phyloP scores from a whole-genome alignment of 1,284 basidiomycete genomes.

The Trichosporon sp. region DNA sequence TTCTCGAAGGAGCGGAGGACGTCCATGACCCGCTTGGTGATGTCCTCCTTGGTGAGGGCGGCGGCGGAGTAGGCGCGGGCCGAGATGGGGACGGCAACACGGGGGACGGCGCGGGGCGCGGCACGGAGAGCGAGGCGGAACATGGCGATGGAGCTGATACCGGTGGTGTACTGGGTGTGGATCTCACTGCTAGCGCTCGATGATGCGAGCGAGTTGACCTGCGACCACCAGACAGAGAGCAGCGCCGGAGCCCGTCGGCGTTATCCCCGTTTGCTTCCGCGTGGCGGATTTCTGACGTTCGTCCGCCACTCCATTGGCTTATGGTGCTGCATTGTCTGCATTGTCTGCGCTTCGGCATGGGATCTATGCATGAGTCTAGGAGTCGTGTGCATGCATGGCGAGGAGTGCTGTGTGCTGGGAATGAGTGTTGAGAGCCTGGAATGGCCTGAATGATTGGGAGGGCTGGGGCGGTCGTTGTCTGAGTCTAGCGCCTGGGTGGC shows the following conservation, averaged over 20 bases:
- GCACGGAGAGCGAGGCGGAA: slow-evolving; percentile 42
- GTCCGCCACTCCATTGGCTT: slow-evolving; percentile 18
- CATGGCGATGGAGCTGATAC: slow-evolving; percentile 37
- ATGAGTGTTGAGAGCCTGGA: no score
- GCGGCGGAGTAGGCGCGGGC: slow-evolving; percentile 70
- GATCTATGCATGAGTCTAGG: background rate
- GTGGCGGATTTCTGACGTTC: slow-evolving; percentile 16
- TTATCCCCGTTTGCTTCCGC: slow-evolving; percentile 20
- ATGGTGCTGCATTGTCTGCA: background rate
- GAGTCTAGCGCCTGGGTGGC: background rate
- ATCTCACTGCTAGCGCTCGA: slow-evolving; percentile 12
- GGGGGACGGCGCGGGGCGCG: slow-evolving; percentile 29
- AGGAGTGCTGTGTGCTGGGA: background rate
- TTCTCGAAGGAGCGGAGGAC: slow-evolving; percentile 96
- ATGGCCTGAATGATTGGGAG: background rate
- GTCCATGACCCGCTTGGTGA: slow-evolving; percentile 80
- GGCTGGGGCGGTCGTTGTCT: background rate
- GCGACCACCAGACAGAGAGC: slow-evolving; percentile 14
- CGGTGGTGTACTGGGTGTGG: slow-evolving; percentile 13
- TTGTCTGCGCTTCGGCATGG: background rate
- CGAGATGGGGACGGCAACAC: slow-evolving; percentile 24
- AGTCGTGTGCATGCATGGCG: background rate
- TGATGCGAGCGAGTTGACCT: slow-evolving; percentile 3
- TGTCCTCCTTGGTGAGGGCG: slow-evolving; percentile 72
- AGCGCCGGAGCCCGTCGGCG: slow-evolving; percentile 19